These are phyloP conservation scores for Quercus cerris DNA, from an alignment of 306 rosid genomes.

Conservation along the genomic window DNA sequence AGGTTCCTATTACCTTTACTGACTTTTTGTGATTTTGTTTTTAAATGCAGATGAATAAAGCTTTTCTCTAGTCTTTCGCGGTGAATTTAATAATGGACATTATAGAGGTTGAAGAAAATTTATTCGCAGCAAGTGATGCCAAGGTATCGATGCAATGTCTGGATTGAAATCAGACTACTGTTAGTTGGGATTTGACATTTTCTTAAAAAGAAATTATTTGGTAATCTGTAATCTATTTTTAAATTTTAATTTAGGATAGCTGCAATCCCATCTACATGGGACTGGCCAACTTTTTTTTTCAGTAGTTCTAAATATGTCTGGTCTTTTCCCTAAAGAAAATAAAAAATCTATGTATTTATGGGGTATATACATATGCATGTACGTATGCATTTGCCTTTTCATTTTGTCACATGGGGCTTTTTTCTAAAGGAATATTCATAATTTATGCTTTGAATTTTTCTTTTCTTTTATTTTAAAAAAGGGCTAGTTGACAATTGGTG, in stretches of 20 bases:
- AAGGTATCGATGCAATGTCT: conserved; percentile 49
- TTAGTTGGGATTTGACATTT: background rate
- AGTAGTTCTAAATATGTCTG: background rate
- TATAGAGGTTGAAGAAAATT: conserved; percentile 72
- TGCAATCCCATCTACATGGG: background rate
- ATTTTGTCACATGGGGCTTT: background rate
- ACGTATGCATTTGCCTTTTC: background rate
- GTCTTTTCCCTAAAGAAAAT: no score
- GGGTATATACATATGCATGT: background rate
- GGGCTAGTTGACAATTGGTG: background rate
- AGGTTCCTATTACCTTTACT: background rate
- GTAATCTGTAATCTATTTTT: background rate
- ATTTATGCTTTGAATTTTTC: background rate
- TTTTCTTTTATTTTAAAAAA: background rate
- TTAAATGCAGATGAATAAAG: conserved; percentile 41
- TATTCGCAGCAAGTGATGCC: conserved; percentile 77
- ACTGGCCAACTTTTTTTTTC: background rate
- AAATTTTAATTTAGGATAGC: background rate
- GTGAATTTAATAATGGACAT: conserved; percentile 60
- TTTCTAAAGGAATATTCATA: background rate
- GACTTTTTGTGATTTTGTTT: conserved; percentile 11
- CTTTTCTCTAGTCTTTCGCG: conserved; percentile 15
- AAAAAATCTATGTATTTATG: no score
- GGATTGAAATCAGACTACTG: background rate
- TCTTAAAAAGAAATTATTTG: background rate